A percentile compares a stretch with the other conserved stretches of the same genome.
Evolutionary conservation across 2,329 filamentous ascomycete genomes (phyloP).

Genomic region (Emmonsiellopsis sp.): DNA sequence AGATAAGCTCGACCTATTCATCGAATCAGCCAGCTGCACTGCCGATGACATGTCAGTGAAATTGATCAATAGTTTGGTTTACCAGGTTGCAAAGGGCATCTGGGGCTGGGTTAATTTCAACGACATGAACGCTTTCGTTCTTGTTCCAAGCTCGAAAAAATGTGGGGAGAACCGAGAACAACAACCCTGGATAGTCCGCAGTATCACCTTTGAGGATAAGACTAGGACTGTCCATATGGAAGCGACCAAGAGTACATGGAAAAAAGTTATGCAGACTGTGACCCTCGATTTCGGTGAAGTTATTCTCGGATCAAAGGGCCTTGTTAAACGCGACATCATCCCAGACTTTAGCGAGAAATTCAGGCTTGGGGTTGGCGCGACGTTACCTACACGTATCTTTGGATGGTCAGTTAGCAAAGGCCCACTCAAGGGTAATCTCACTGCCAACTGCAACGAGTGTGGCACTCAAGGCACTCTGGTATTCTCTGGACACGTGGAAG

Average conservation of each 20-base stretch:
- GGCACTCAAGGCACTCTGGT: conserved; percentile 4
- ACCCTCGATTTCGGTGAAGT: conserved; percentile 6
- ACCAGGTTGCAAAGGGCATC: conserved; percentile 2
- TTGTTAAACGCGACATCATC: conserved; percentile 4
- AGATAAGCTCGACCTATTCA: conserved; percentile 2
- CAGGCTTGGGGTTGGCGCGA: conserved; percentile 1
- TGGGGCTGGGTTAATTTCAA: conserved; percentile 8
- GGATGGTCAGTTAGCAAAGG: conserved; percentile 3
- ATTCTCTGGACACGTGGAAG: conserved; percentile 6
- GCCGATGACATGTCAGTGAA: neutral
- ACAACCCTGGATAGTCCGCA: conserved; percentile 4
- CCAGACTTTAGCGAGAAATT: conserved; percentile 3
- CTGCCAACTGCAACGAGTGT: conserved; percentile 6
- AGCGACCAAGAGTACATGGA: conserved; percentile 6
- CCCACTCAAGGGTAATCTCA: conserved; percentile 2
- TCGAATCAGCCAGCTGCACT: conserved; percentile 4
- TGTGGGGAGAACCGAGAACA: conserved; percentile 1
- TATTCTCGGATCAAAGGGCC: conserved; percentile 2
- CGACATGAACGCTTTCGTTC: conserved; percentile 3
- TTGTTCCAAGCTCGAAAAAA: conserved; percentile 3
- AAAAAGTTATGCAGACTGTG: conserved; percentile 4
- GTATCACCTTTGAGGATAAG: conserved; percentile 5
- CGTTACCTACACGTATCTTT: conserved; percentile 2
- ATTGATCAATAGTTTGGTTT: conserved; percentile 2
- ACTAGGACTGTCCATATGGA: neutral